Evolutionary conservation across 108 stramenopile species (phyloP), one percentile per base, ranked within the genome.

Genomic region (Skeletonema costatum): DNA sequence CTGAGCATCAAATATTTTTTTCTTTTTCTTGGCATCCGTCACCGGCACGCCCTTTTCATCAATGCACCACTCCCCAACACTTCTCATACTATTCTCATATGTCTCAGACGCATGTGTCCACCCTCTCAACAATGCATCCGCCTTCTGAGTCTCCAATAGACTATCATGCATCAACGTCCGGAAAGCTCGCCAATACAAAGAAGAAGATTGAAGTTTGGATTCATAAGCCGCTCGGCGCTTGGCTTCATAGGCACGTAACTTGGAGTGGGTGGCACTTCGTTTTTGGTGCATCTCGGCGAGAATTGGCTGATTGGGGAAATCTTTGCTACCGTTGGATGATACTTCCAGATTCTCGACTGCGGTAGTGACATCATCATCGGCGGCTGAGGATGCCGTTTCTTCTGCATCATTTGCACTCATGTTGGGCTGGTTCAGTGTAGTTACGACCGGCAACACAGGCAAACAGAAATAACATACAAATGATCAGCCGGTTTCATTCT

Each of bases 161-260:
- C 74, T 65, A 31, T 85, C 84, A 21, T 81, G 68, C 65, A 91
- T 69, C 35, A 93, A 75, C 4, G 88, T 86, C 16, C 90, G 84
- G 73, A 91, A 92, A 29, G 89, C 86, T 19, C 86, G 88, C 91
- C 91, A 94, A 69, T 94, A 94, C 63, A 94, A 66, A 6, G 78
- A 82, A 25, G 86, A 81, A 9, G 90, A 88, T 38, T 88, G 86
- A 12, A 91, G 80, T 58, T 93, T 93, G 73, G 90, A 79, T 32
- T 77, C 68, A 73, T 93, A 91, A 3, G 87, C 88, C 17, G 78
- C 42, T 41, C 90, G 81, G 38, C 92, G 88, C 62, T 80, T 75
- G 21, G 85, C 67, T 74, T 93, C 92, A 56, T 91, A 93, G 31
- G 85, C 73, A 21, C 89, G 83, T 7, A 93, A 66, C 68, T 85